These are phyloP conservation scores for Neurospora sp. DNA, from an alignment of 495 filamentous ascomycete genomes.

Conservation along the genomic window DNA sequence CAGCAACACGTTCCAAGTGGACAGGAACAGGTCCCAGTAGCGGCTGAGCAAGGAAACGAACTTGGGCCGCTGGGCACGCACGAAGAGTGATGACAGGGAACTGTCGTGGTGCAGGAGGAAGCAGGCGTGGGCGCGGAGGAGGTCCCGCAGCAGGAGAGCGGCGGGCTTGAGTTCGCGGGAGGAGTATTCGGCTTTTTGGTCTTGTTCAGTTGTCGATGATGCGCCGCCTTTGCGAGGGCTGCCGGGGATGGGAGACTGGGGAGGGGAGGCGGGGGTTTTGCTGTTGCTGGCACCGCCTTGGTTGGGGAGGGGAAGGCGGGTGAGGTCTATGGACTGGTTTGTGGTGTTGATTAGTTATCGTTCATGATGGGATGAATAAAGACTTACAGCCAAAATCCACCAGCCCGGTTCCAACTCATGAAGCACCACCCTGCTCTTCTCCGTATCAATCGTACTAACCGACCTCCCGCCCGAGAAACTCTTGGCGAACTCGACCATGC, in stretches of 20 bases:
- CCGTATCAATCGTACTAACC: conserved; percentile 82
- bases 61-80: conserved; percentile 38
- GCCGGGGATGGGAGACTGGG: background rate
- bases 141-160: conserved; percentile 63
- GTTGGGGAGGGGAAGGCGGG: conserved; percentile 41
- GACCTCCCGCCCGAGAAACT: conserved; percentile 69
- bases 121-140: conserved; percentile 68
- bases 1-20: conserved; percentile 80
- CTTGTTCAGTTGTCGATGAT: conserved; percentile 9
- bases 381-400: conserved; percentile 82
- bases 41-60: conserved; percentile 53
- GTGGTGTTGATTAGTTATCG: background rate
- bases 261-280: background rate
- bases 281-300: conserved; percentile 16
- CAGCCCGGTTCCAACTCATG: conserved; percentile 73
- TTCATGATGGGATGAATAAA: no score
- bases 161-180: conserved; percentile 83
- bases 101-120: conserved; percentile 81
- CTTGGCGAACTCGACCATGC: conserved; percentile 88
- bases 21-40: conserved; percentile 75
- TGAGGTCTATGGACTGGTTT: conserved; percentile 61
- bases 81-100: conserved; percentile 55
- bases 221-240: background rate
- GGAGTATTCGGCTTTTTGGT: conserved; percentile 59
- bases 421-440: conserved; percentile 72